Evolutionary conservation across 2,329 filamentous ascomycete species (phyloP).

Genomic region (Fusarium liriodendri): DNA sequence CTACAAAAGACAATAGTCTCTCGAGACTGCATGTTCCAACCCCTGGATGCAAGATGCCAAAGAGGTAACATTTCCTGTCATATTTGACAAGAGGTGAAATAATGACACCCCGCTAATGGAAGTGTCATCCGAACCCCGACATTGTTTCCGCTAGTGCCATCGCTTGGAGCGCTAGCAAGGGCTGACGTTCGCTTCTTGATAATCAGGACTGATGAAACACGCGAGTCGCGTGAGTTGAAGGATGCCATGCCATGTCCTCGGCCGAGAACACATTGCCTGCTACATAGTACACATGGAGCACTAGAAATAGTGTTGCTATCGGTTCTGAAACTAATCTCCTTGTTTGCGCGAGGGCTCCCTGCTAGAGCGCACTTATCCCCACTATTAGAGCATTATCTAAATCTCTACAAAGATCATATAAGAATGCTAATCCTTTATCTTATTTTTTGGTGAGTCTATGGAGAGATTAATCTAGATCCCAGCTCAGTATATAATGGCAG

Average conservation of each 20-base stretch:
- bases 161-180: not conserved
- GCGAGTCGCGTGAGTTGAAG: not conserved
- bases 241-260: not conserved
- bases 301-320: not conserved
- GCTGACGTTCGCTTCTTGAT: not conserved
- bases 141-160: not conserved
- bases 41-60: not conserved
- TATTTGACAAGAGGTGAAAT: not conserved
- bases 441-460: no score
- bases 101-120: not conserved
- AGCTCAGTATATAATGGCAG: no score
- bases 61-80: not conserved
- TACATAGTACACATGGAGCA: not conserved
- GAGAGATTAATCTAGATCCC: no score
- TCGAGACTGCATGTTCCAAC: not conserved
- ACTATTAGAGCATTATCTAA: no score
- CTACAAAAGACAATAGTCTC: not conserved
- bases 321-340: not conserved
- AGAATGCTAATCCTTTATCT: no score
- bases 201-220: not conserved
- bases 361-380: no score
- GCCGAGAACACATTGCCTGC: not conserved
- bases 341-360: no score
- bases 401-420: no score
- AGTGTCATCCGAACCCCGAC: not conserved